Base-by-base conservation (phyloP, 2,329 filamentous ascomycete species). In the Colletotrichum graminicola region DNA sequence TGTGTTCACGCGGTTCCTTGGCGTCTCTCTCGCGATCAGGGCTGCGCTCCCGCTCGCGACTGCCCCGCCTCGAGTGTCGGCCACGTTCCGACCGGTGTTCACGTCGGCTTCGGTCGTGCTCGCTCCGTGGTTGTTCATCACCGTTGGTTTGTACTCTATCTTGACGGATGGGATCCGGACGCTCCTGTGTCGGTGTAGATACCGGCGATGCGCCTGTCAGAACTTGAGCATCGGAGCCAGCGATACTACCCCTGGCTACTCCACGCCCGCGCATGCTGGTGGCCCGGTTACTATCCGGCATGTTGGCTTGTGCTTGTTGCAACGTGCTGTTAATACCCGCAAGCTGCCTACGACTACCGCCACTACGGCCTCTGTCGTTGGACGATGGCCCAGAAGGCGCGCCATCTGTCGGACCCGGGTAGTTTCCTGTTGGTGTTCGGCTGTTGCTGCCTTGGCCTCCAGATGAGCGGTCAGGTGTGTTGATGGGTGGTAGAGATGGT, bases 291-390 rank as follows among this genome's bases (percentile, higher is more conserved):
- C 73, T 62, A 1, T 82, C 80, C 1, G 77, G 82, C 81, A 76
- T 83, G 74, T 75, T 87, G 78, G 75, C 76, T 76, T 85, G 86
- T 1, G 84, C 84, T 77, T 88, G 85, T 74, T 87, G 85, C 5
- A 90, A 82, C 62, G 85, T 88, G 73, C 80, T 89, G 74, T 90
- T 89, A 71, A 92, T 91, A 56, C 87, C 86, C 16, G 86, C 85
- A 39, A 91, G 81, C 75, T 91, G 88, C 68, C 89, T 83, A 70
- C 84, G 69, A 41, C 69, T 72, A 5, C 69, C 69, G 36, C 66
- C 66, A 29, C 69, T 81, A 23, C 85, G 82, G 39, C 86, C 84
- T 75, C 80, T 77, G 57, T 80, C 78, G 54, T 76, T 78, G 56
- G 76, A 62, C 1, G 77, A 75, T 16, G 80, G 66, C 21, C 76